Percentiles rank a stretch among this genome's conserved stretches.
phyloP scores from a whole-genome alignment of 2,329 filamentous ascomycete genomes.

The Phaeomoniella chlamydospora region DNA sequence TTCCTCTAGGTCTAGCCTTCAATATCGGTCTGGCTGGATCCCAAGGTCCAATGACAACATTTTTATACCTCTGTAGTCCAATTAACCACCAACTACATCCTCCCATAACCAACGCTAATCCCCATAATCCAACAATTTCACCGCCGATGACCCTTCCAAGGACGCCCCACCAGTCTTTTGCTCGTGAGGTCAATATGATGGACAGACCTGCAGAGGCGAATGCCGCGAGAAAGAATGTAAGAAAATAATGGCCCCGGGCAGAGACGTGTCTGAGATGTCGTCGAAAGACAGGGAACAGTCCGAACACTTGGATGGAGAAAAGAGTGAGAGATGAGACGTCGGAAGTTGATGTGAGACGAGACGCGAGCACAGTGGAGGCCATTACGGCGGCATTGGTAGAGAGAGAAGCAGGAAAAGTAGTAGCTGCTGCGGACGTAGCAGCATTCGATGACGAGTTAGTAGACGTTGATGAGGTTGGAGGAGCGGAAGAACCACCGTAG shows the following conservation, averaged over 20 bases:
- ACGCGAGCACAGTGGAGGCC: constrained; percentile 88
- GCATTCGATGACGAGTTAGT: constrained; percentile 3
- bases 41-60: constrained; percentile 96
- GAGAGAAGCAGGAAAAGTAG: constrained; percentile 45
- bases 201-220: constrained; percentile 68
- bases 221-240: constrained; percentile 64
- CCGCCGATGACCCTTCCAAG: constrained; percentile 49
- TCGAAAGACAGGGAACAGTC: constrained; percentile 93
- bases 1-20: constrained; percentile 1
- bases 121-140: constrained; percentile 58
- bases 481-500: constrained; percentile 50
- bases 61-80: constrained; percentile 94
- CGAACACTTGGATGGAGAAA: constrained; percentile 95
- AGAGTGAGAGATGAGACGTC: constrained; percentile 91
- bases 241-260: constrained; percentile 63
- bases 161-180: constrained; percentile 35
- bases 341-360: constrained; percentile 72
- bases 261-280: constrained; percentile 70
- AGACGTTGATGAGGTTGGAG: constrained; percentile 5
- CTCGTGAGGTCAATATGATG: constrained; percentile 30
- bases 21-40: constrained; percentile 70
- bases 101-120: constrained; percentile 69
- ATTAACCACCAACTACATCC: constrained; percentile 98
- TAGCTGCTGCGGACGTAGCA: constrained; percentile 14
- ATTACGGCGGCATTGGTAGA: constrained; percentile 94